Percentiles rank a stretch among this genome's conserved stretches.
Evolutionary conservation across 768 basidiomycete species (phyloP).

Genomic region (Lactarius psammicola): DNA sequence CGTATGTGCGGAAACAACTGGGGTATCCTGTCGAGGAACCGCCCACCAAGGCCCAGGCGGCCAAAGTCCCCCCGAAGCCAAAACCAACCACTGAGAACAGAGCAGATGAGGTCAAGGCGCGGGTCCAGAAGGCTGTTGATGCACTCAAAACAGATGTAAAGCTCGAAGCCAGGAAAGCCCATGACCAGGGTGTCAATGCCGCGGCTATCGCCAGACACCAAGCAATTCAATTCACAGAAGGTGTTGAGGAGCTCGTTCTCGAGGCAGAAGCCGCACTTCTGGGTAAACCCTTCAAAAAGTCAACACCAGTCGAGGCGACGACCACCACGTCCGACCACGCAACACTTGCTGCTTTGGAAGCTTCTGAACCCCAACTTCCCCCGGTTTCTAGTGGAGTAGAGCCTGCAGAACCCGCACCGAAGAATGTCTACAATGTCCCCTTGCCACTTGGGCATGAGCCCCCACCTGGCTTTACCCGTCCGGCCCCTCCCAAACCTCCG

Average conservation of each 20-base stretch:
- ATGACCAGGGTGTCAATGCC: slow-evolving; percentile 39
- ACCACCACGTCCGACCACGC: slow-evolving; percentile 33
- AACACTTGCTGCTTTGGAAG: slow-evolving; percentile 31
- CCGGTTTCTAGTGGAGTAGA: slow-evolving; percentile 24
- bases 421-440: slow-evolving; percentile 60
- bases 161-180: slow-evolving; percentile 37
- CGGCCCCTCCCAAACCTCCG: slow-evolving; percentile 49
- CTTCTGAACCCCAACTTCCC: slow-evolving; percentile 32
- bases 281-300: slow-evolving; percentile 40
- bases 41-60: slow-evolving; percentile 2
- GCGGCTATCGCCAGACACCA: slow-evolving; percentile 46
- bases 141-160: slow-evolving; percentile 51
- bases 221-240: slow-evolving; percentile 54
- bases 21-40: slow-evolving; percentile 36
- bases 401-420: slow-evolving; percentile 29
- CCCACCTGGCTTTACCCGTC: slow-evolving; percentile 81
- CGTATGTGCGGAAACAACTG: slow-evolving; percentile 51
- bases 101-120: slow-evolving; percentile 45
- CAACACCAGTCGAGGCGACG: slow-evolving; percentile 30
- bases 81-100: slow-evolving; percentile 35
- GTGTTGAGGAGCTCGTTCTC: slow-evolving; percentile 62
- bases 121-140: slow-evolving; percentile 43
- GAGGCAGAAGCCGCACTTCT: slow-evolving; percentile 73
- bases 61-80: slow-evolving; percentile 10
- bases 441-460: slow-evolving; percentile 94